Base-by-base conservation (phyloP, 768 basidiomycete genomes). In the Amanita molliuscula region DNA sequence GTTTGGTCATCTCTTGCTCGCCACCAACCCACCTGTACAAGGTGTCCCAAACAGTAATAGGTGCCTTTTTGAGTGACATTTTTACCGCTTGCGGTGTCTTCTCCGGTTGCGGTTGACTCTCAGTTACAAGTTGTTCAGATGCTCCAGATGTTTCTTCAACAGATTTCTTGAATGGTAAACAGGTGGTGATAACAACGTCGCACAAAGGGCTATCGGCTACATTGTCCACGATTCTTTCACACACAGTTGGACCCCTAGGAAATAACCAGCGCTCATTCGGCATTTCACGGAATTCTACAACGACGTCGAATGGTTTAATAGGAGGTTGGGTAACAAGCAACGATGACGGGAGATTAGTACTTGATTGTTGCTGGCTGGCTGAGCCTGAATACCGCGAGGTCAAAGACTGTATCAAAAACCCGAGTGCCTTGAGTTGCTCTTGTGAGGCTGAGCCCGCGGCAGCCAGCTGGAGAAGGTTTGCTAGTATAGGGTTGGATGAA, bases 321-420 rank as follows among this genome's bases (percentile, higher is more conserved):
- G 75, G 59, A 37, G 57, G 51, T 36, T 62, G 53, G 53, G 41
- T 35, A 21, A 50, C 43, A 29, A 52, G 44, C 3, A 56, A 42
- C 9, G 48, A 13, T 21, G 58, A 51, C n/a, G 47, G 58, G 36
- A 48, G 55, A 18, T 20, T 46, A 31, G 44, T 34, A 33, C 53
- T 49, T 6, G 56, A 38, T 35, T 45, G 23, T 45, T 47, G 48
- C 10, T 55, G 50, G 33, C 53, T 54, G 31, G 46, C 56, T 8
- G 58, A 41, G 23, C 50, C 43, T 25, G 60, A 52, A 23, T 59
- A 61, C 15, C 65, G 55, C 31, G 60, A 65, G 21, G 80, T 75
- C 38, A 88, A 59, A 20, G 84, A 80, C 53, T 82, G 82, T 35
- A 89, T 81, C n/a, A 86, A 72, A n/a, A 81, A 61, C 21, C 81